Base-by-base conservation (phyloP, 768 basidiomycete species). In the Dacryopinax primogenitus region DNA sequence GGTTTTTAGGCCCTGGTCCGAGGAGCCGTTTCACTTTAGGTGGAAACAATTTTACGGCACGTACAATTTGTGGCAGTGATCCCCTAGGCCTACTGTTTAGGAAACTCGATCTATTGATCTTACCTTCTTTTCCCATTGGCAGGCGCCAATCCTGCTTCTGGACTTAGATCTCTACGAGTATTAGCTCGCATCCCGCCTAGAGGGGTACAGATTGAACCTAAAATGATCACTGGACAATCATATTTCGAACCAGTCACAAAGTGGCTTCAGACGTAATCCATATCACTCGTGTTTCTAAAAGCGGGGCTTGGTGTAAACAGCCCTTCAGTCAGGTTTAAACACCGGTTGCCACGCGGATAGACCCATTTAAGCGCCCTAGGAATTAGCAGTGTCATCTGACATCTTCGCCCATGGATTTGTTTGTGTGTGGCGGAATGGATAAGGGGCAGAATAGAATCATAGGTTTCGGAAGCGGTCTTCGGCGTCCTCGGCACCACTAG, bases 321-420 rank as follows among this genome's bases (percentile, higher is more conserved):
- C 32, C 51, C 51, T 13, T 23, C 18, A 3, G 9, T 23, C 26
- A 23, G 32, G 15, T 23, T 3, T 32, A 28, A 32, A 58, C 51
- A 32, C 51, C 51, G 26, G 26, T 30, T 58, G 51, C 51, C 51
- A 58, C 51, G 51, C 26, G 51, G 32, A 32, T 28, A 21, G 30
- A 58, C 13, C 51, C 15, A 26, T 58, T 58, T 58, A 58, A 58
- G 51, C 51, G 51, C 51, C 51, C 26, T 58, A 32, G 51, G 12
- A 32, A 58, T 3, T 11, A 3, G 26, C 51, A 11, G 4, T 28
- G 30, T 58, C 51, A 58, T 11, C 51, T 58, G 51, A 58, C 51
- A 30, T 58, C 51, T 23, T 28, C 21, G 41, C 41, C 3, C 41
- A 6, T 23, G 3, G 7, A 6, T 23, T 44, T 23, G 11, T 58